Evolutionary conservation across 306 rosid species (phyloP).

Genomic region (Glycyrrhiza uralensis): DNA sequence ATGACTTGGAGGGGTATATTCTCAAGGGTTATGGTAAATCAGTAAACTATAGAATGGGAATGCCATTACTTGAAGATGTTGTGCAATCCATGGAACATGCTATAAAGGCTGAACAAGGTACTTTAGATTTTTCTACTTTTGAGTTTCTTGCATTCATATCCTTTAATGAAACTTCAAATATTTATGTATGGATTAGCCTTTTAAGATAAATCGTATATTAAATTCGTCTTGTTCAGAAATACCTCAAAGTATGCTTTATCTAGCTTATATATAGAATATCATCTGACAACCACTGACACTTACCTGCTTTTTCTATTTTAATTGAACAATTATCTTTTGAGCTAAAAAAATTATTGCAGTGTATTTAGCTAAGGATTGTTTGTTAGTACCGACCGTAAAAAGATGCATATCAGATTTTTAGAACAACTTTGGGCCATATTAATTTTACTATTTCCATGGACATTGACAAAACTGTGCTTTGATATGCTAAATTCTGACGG

Average conservation of each 20-base stretch:
- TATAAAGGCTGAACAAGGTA: constrained; percentile 71
- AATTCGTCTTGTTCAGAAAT: not conserved
- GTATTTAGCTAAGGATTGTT: not conserved
- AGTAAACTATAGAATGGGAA: constrained; percentile 79
- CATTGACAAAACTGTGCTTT: not conserved
- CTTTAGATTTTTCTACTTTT: not conserved
- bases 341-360: not conserved
- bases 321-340: not conserved
- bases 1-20: constrained; percentile 72
- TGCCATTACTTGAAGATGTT: constrained; percentile 77
- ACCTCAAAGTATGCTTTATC: not conserved
- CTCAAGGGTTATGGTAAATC: constrained; percentile 91
- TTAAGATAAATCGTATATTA: not conserved
- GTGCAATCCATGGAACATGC: constrained; percentile 76
- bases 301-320: not conserved
- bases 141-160: not conserved
- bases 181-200: not conserved
- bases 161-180: not conserved
- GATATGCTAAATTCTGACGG: not conserved
- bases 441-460: not conserved
- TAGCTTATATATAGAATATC: not conserved
- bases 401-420: not conserved
- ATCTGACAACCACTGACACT: not conserved
- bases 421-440: not conserved
- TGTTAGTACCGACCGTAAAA: not conserved